Conservation (phyloP, 345 rosid genomes). For the Eucalyptus regnans region DNA sequence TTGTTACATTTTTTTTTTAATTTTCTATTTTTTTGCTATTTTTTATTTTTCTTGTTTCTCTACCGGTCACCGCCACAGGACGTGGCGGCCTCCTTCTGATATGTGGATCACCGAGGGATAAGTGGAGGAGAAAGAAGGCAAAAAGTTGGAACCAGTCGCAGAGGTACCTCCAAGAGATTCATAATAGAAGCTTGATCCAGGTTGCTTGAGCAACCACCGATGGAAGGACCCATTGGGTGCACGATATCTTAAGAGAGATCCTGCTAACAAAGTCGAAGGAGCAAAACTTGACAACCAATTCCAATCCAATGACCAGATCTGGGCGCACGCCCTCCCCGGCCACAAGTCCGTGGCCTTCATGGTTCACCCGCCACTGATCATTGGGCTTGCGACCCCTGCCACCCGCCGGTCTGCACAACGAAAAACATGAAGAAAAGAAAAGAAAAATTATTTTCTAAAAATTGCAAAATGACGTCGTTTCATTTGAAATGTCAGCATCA, state of each 20-base stretch:
- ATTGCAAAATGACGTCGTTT: fast-evolving
- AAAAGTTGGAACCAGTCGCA: neutral
- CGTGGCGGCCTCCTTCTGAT: neutral
- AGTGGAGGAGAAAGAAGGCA: neutral
- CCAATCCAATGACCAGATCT: neutral
- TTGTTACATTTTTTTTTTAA: neutral
- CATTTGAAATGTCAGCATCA: too few species aligned
- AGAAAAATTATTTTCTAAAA: fast-evolving
- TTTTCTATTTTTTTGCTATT: fast-evolving
- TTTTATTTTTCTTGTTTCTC: neutral
- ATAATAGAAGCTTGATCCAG: neutral
- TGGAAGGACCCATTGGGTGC: neutral
- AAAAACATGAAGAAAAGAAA: neutral
- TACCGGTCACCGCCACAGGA: neutral
- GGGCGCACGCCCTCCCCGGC: neutral
- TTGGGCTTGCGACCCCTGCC: neutral
- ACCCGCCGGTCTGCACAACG: neutral
- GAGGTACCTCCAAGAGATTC: neutral
- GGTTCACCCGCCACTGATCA: neutral
- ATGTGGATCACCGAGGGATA: neutral
- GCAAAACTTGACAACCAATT: neutral
- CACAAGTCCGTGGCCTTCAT: neutral
- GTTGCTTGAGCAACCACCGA: neutral
- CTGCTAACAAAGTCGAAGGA: neutral
- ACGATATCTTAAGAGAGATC: neutral